Evolutionary conservation across 2,329 filamentous ascomycete species (phyloP), one percentile per base, ranked within the genome.

Genomic region (Clonostachys byssicola): DNA sequence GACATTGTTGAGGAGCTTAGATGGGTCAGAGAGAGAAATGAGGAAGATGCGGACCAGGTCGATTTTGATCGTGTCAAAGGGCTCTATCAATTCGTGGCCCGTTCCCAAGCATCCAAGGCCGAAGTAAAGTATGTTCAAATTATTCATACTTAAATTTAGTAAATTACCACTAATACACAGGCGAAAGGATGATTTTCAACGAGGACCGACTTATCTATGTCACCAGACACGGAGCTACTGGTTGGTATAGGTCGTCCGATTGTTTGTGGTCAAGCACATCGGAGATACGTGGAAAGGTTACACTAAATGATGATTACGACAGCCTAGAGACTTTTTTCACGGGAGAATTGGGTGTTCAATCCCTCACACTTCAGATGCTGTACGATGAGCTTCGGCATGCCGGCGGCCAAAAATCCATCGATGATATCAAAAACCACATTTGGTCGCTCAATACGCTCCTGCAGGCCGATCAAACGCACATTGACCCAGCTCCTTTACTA

Each of bases 251-350:
- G 12, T 40, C 49, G 6, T 49, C 48, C 0, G 46, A 58, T 10
- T 62, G 59, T 49, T 44, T 61, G 6, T 61, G 59, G 60, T 58
- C 56, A 5, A 56, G 49, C 33, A 47, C 55, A 18, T 52, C 58
- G 8, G 40, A 43, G 5, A 52, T 61, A 18, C 43, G 40, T 1
- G 56, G 54, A 6, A 57, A 49, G 42, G 35, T 53, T 12, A 50
- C 47, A 5, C 40, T 60, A 10, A 55, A 53, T 40, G 50, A 50
- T 8, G 40, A 50, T 20, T 60, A 61, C 43, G 45, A 47, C 40
- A 48, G 54, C 10, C 43, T 60, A 18, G 47, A 55, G 33, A 20
- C 40, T 4, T 47, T 62, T 17, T 60, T 61, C 35, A 47, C 58
- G 9, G n/a, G 48, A 0, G 13, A 50, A 2, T 47, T 64, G 4